Evolutionary conservation across 805 yeast species (phyloP).

Genomic region (Metschnikowia orientalis): DNA sequence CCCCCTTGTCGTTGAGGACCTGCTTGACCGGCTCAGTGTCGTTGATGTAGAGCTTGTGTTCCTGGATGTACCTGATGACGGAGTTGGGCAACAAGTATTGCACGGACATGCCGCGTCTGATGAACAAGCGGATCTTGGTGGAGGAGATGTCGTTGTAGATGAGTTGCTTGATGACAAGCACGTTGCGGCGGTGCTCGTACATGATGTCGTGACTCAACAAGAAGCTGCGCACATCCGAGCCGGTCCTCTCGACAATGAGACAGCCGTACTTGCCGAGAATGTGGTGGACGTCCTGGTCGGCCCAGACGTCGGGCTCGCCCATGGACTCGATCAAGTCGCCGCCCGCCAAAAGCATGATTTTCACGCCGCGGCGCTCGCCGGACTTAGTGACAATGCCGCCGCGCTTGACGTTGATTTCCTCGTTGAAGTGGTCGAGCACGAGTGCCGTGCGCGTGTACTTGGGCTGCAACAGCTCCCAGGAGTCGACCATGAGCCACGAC

Average conservation of each 20-base stretch:
- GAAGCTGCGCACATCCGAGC: constrained; percentile 91
- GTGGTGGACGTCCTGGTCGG: constrained; percentile 90
- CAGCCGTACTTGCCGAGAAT: constrained; percentile 96
- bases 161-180: constrained; percentile 89
- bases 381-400: constrained; percentile 69
- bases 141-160: constrained; percentile 95
- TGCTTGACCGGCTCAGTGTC: constrained; percentile 94
- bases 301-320: constrained; percentile 99
- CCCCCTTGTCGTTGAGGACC: constrained; percentile 46
- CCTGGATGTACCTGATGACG: constrained; percentile 92
- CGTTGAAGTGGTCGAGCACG: constrained; percentile 93
- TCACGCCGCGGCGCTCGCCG: constrained; percentile 72
- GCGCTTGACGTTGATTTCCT: constrained; percentile 85
- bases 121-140: constrained; percentile 87
- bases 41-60: constrained; percentile 76
- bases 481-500: constrained; percentile 98
- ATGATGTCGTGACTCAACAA: constrained; percentile 90
- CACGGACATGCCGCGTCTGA: constrained; percentile 94
- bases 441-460: constrained; percentile 90
- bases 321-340: constrained; percentile 96
- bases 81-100: constrained; percentile 91
- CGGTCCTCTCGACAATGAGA: constrained; percentile 93
- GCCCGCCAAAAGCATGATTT: constrained; percentile 94
- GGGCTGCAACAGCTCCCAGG: constrained; percentile 95
- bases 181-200: constrained; percentile 94